phyloP scores from a whole-genome alignment of 2,329 filamentous ascomycete species.

The Lachnellula willkommii region DNA sequence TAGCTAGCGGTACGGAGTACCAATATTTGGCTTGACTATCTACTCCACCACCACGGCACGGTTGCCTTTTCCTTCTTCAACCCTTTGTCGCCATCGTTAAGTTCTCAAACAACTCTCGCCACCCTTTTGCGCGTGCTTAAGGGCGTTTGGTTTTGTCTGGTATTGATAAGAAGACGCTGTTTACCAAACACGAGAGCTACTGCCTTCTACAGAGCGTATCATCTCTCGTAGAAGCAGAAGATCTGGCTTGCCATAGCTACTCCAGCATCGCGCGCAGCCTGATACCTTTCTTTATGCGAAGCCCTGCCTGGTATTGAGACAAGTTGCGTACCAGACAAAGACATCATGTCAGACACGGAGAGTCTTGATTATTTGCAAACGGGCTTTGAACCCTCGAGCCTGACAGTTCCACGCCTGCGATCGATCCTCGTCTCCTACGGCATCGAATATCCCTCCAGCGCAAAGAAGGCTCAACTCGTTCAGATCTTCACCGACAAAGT shows the following conservation, averaged over 20 bases:
- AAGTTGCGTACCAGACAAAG: background rate
- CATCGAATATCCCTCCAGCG: slow-evolving; percentile 76
- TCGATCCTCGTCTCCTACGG: slow-evolving; percentile 89
- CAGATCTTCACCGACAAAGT: slow-evolving; percentile 77
- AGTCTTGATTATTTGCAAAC: slow-evolving; percentile 74
- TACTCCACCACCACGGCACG: background rate
- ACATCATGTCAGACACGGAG: slow-evolving; percentile 59
- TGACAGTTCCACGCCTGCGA: slow-evolving; percentile 84
- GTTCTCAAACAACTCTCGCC: slow-evolving; percentile 1
- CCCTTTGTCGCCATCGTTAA: background rate
- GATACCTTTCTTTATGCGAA: background rate
- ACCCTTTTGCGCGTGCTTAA: background rate
- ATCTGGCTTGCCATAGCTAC: background rate
- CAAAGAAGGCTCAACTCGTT: slow-evolving; percentile 86
- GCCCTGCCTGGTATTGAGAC: background rate
- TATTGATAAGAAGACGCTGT: background rate
- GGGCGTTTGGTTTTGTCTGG: background rate
- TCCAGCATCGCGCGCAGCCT: background rate
- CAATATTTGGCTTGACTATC: slow-evolving; percentile 1
- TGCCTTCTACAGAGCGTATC: background rate
- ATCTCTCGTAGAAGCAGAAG: background rate
- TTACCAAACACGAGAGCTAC: slow-evolving; percentile 1
- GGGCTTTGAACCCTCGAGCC: slow-evolving; percentile 74
- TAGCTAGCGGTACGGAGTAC: background rate
- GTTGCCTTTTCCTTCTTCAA: background rate